Percentiles rank a stretch among this genome's conserved stretches.
Conservation (phyloP, 495 filamentous ascomycete genomes). For the Annulohypoxylon nitens region DNA sequence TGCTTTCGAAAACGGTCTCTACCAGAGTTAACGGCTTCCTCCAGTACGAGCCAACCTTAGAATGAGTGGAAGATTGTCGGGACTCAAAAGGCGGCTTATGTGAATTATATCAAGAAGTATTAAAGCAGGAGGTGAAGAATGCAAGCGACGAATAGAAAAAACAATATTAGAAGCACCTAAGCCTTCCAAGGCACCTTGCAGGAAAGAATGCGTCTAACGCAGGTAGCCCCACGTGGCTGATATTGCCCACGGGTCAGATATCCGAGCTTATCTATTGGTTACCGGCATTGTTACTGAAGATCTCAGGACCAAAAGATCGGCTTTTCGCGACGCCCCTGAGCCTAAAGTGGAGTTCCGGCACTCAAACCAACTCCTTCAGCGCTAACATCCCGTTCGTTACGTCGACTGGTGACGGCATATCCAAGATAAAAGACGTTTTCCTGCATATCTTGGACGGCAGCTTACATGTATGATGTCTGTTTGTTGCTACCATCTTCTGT, state of each 20-base stretch:
- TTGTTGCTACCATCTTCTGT: slow-evolving; percentile 5
- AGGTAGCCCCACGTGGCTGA: slow-evolving; percentile 30
- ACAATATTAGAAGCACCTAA: background rate
- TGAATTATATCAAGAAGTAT: background rate
- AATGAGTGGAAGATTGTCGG: slow-evolving; percentile 17
- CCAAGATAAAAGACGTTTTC: background rate
- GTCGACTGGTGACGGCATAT: background rate
- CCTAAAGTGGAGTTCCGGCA: slow-evolving; percentile 9
- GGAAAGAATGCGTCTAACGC: slow-evolving; percentile 17
- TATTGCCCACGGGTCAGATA: slow-evolving; percentile 18
- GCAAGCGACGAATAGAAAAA: slow-evolving; percentile 28
- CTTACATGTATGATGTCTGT: slow-evolving; percentile 20
- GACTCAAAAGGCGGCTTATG: slow-evolving; percentile 20
- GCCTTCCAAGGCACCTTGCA: slow-evolving; percentile 19
- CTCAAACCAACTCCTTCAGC: background rate
- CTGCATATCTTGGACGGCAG: background rate
- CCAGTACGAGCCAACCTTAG: background rate
- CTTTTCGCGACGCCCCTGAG: slow-evolving; percentile 13
- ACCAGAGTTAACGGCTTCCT: background rate
- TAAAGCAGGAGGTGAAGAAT: slow-evolving; percentile 16
- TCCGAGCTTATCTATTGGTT: slow-evolving; percentile 43
- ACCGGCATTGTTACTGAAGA: slow-evolving; percentile 25
- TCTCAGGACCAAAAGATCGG: slow-evolving; percentile 17
- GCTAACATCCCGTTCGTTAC: slow-evolving; percentile 10
- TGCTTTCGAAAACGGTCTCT: background rate